Percentiles rank a stretch among this genome's conserved stretches.
Conservation (phyloP, 75 land plant genomes). For the Cupressus sempervirens region DNA sequence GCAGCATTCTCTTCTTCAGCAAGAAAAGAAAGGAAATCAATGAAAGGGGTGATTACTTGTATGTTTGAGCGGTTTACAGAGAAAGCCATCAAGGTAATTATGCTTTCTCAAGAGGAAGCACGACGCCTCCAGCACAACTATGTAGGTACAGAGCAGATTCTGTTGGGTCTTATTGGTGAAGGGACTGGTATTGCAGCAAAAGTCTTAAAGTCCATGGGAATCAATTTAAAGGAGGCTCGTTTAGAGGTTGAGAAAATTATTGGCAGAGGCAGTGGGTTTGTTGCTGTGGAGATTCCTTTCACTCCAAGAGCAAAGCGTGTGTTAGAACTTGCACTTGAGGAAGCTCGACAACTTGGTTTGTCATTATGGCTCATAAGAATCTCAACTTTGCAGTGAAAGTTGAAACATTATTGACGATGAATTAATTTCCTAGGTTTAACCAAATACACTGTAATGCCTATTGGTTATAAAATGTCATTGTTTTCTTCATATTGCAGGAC, state of each 20-base stretch:
- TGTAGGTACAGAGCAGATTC: slow-evolving; percentile 94
- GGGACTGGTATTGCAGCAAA: slow-evolving; percentile 99
- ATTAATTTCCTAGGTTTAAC: not conserved
- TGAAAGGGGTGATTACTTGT: slow-evolving; percentile 46
- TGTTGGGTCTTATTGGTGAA: slow-evolving; percentile 93
- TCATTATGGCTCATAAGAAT: not conserved
- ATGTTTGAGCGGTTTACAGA: slow-evolving; percentile 99
- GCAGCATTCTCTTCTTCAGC: slow-evolving; percentile 27
- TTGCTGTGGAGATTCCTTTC: slow-evolving; percentile 96
- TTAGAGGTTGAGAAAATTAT: slow-evolving; percentile 96
- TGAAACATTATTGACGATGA: not conserved
- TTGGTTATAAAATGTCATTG: slow-evolving; percentile 5
- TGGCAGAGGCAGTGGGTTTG: slow-evolving; percentile 95
- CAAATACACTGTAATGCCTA: not conserved
- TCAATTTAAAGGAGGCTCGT: slow-evolving; percentile 90
- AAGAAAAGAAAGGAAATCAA: slow-evolving; percentile 23
- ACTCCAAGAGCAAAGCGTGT: slow-evolving; percentile 96
- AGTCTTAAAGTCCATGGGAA: slow-evolving; percentile 95
- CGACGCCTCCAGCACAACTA: slow-evolving; percentile 83
- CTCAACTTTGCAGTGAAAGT: not conserved
- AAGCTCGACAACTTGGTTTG: slow-evolving; percentile 82
- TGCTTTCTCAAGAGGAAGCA: slow-evolving; percentile 96
- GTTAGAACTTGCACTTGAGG: slow-evolving; percentile 82
- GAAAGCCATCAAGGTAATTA: slow-evolving; percentile 86
- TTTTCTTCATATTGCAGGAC: slow-evolving; percentile 44